A percentile compares a stretch with the other conserved stretches of the same genome.
These are phyloP conservation scores for Cyclotella baltica DNA, from an alignment of 108 stramenopile genomes.

Conservation along the genomic window DNA sequence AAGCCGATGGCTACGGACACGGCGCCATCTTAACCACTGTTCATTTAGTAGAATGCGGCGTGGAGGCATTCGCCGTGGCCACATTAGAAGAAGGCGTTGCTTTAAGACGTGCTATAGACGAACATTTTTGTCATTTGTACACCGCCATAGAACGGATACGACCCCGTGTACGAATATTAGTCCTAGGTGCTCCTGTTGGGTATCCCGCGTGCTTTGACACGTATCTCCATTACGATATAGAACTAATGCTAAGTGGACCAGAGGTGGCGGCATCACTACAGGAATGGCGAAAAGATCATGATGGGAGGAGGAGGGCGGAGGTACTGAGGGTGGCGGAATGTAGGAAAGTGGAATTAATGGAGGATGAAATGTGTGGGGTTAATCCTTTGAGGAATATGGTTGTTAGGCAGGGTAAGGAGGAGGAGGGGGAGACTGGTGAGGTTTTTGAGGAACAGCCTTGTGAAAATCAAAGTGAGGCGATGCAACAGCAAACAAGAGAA, in stretches of 20 bases:
- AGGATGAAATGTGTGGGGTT: background rate
- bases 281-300: slow-evolving; percentile 58
- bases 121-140: slow-evolving; percentile 12
- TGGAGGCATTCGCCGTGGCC: slow-evolving; percentile 78
- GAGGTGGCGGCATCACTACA: slow-evolving; percentile 62
- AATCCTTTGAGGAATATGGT: slow-evolving; percentile 26
- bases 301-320: slow-evolving; percentile 59
- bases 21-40: slow-evolving; percentile 67
- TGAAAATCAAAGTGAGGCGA: background rate
- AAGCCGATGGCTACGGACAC: slow-evolving; percentile 88
- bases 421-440: background rate
- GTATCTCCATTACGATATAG: slow-evolving; percentile 70
- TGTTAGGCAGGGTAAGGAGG: slow-evolving; percentile 15
- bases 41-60: slow-evolving; percentile 67
- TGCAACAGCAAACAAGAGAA: background rate
- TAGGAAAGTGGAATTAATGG: slow-evolving; percentile 47
- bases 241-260: slow-evolving; percentile 71
- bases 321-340: slow-evolving; percentile 61
- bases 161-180: slow-evolving; percentile 60
- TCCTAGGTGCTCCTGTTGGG: slow-evolving; percentile 70
- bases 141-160: slow-evolving; percentile 16
- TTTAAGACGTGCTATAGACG: slow-evolving; percentile 59
- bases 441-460: background rate
- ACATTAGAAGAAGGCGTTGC: slow-evolving; percentile 65
- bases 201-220: slow-evolving; percentile 71